Percentiles rank a stretch among this genome's conserved stretches.
Evolutionary conservation across 139 green algal genomes (phyloP).

Genomic region (Tetradesmus obliquus): DNA sequence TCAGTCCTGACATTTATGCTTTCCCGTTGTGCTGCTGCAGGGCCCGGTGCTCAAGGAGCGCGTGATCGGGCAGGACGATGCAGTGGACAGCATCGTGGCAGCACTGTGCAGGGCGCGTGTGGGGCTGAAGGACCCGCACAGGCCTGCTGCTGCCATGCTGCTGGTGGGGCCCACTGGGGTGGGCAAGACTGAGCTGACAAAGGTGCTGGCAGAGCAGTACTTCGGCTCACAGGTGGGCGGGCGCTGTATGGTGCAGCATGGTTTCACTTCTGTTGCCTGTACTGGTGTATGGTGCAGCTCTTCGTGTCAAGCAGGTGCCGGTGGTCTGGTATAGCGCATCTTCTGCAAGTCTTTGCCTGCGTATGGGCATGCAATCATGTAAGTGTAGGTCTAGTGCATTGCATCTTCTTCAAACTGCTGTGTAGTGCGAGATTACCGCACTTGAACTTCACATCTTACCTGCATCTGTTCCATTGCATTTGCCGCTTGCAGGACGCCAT

Average conservation of each 20-base stretch:
- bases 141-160: slow-evolving; percentile 96
- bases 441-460: too few species aligned
- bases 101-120: slow-evolving; percentile 91
- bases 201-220: slow-evolving; percentile 88
- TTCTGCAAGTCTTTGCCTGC: too few species aligned
- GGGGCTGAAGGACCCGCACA: slow-evolving; percentile 90
- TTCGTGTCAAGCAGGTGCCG: too few species aligned
- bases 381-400: too few species aligned
- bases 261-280: background rate
- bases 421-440: too few species aligned
- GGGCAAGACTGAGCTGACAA: slow-evolving; percentile 99
- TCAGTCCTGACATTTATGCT: too few species aligned
- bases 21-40: slow-evolving; percentile 35
- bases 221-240: slow-evolving; percentile 56
- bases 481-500: slow-evolving; percentile 72
- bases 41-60: slow-evolving; percentile 50
- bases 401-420: too few species aligned
- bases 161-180: slow-evolving; percentile 98
- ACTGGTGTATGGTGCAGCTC: too few species aligned
- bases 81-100: slow-evolving; percentile 89
- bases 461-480: background rate
- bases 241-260: background rate
- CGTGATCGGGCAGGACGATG: slow-evolving; percentile 88
- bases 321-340: too few species aligned
- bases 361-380: too few species aligned